Conservation (phyloP, 352 stramenopile genomes). For the Globisporangium spiculum region DNA sequence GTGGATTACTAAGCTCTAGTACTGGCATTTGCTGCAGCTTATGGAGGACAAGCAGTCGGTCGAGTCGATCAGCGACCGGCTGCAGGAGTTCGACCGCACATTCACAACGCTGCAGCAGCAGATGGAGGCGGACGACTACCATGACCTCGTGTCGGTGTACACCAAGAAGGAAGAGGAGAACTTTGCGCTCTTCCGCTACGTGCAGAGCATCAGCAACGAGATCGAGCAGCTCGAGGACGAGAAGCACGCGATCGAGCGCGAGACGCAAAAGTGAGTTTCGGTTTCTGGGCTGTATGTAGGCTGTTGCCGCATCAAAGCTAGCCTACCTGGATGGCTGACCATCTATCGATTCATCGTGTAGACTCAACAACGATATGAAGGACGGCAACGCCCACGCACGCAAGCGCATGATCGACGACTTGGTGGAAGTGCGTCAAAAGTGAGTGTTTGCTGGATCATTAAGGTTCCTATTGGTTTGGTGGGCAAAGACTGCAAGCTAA, state of each 20-base stretch:
- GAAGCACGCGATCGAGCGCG: conserved; percentile 47
- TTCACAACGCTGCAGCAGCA: conserved; percentile 60
- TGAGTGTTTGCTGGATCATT: conserved; percentile 14
- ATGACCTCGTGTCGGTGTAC: conserved; percentile 57
- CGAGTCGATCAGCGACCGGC: conserved; percentile 61
- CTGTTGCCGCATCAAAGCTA: not conserved
- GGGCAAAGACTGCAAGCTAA: not conserved
- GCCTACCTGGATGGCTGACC: not conserved
- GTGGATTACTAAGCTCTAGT: not conserved
- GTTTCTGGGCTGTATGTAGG: not conserved
- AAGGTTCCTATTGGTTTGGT: not conserved
- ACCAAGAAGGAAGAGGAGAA: conserved; percentile 77
- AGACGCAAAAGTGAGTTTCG: conserved; percentile 51
- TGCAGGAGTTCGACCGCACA: conserved; percentile 73
- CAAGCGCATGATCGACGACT: conserved; percentile 70
- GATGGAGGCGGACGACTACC: conserved; percentile 64
- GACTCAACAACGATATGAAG: conserved; percentile 57
- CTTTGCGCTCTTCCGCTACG: conserved; percentile 76
- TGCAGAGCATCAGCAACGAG: conserved; percentile 79
- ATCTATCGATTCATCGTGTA: conserved; percentile 12
- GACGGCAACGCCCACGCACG: conserved; percentile 61
- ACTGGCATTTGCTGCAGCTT: conserved; percentile 27
- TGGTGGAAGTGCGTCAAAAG: conserved; percentile 72
- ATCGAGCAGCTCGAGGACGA: conserved; percentile 83
- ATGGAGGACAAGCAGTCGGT: conserved; percentile 69